A percentile compares a stretch with the other conserved stretches of the same genome.
Conservation (phyloP, 768 basidiomycete genomes). For the Chalciporus pseudorubinellus region DNA sequence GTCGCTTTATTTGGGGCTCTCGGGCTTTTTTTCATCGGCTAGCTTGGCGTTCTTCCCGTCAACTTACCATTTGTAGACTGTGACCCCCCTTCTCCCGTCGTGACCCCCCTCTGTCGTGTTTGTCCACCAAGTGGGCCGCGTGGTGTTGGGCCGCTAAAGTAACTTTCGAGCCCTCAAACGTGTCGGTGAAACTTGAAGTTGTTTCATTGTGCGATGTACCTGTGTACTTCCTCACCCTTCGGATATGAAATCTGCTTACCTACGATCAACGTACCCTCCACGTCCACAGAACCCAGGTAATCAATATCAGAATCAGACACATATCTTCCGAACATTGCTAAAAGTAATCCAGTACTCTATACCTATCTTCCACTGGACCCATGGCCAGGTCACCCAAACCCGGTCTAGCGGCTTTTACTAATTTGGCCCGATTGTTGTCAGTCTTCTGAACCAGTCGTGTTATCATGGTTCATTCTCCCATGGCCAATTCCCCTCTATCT, state of each 20-base stretch:
- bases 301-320: too few relatives aligned
- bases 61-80: not conserved
- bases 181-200: conserved; percentile 12
- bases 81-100: not conserved
- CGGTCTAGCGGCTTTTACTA: too few relatives aligned
- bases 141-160: not conserved
- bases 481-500: too few relatives aligned
- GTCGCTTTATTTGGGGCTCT: not conserved
- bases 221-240: conserved; percentile 5
- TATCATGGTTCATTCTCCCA: too few relatives aligned
- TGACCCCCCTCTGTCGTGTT: not conserved
- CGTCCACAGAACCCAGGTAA: too few relatives aligned
- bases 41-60: conserved; percentile 6
- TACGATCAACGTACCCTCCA: too few relatives aligned
- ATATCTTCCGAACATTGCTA: too few relatives aligned
- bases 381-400: too few relatives aligned
- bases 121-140: not conserved
- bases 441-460: too few relatives aligned
- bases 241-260: conserved; percentile 3
- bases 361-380: too few relatives aligned
- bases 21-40: not conserved
- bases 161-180: conserved; percentile 12
- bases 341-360: too few relatives aligned
- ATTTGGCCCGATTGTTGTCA: not conserved
- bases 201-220: conserved; percentile 9